Evolutionary conservation across 176 grass and related monocot species (phyloP), one percentile per base, ranked within the genome.

Genomic region (Oropetium thomaeum): DNA sequence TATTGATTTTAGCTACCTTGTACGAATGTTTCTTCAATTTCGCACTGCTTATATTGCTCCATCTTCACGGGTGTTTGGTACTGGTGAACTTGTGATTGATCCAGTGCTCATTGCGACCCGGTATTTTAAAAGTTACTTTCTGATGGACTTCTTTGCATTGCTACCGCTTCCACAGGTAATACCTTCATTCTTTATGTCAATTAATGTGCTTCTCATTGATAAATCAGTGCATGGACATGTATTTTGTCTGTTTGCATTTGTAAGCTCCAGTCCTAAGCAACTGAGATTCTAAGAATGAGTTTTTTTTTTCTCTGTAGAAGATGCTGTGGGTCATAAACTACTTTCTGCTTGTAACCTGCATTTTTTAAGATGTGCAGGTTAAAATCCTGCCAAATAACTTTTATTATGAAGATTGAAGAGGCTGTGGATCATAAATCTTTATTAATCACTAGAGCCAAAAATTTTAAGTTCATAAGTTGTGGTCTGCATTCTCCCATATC

Each of bases 121-220:
- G 22, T 98, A 98, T 71, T 57, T 98, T n/a, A 90, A 54, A 67
- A 89, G 79, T 74, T 90, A 84, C 73, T 94, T 98, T 53, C 2
- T 73, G 4, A 75, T 94, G 82, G 95, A 98, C 62, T 74, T 94
- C 19, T 55, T 94, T 75, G 89, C 95, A 11, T 57, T 98, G 74
- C 75, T 98, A 69, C 95, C 95, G 40, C 78, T 98, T 81, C 91
- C 95, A 73, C 95, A 98, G 95, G 95, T 93, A 77, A 23, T 25
- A 17, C 8, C 15, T 68, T 67, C 25, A 34, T 17, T 67, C 31
- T 38, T 69, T 48, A 45, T 30, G 51, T 70, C 43, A 84, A 69
- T 43, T 29, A 41, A 55, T 41, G 40, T 43, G 15, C 19, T 65
- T 16, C 10, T 45, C 19, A 31, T 48, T 28, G 29, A 58, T 26